Base-by-base conservation (phyloP, 2,329 filamentous ascomycete genomes). In the Penicillium sp. region DNA sequence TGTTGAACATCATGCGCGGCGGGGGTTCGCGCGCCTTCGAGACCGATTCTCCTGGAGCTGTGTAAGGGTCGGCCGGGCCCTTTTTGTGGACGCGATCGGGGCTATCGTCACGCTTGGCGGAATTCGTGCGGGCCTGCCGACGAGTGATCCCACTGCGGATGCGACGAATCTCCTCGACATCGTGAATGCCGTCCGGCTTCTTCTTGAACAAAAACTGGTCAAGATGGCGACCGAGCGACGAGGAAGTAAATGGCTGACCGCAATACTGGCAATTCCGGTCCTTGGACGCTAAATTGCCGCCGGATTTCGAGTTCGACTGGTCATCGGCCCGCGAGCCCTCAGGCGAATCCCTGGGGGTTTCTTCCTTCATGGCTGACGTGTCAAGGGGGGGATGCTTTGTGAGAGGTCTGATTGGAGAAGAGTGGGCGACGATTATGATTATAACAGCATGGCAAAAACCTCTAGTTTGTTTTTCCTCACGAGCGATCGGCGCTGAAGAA, bases 151-250 rank as follows among this genome's bases (percentile, higher is more conserved):
- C 85, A 45, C 91, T 91, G 53, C 93, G 86, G 68, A 96, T 80
- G 75, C 89, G 91, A 65, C 85, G 85, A 68, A 98, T 98, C 74
- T 91, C 91, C 8, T 93, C 91, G 57, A 97, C 91, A 78, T 96
- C 83, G 76, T 98, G 93, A 46, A 96, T 78, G 50, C 93, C 93
- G 76, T 98, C 93, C 1, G 93, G 92, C 73, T 97, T 97, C 78
- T 92, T 96, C 58, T 92, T 89, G 71, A 92, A 93, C 69, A 97
- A 93, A 75, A 96, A 97, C 39, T 96, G 85, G 73, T 98, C 93
- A 64, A 97, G 87, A 76, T 98, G 93, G 46, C 93, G 89, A 50
- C 93, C 93, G 53, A 98, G 85, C 2, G 92, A 96, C 16, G 92
- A 96, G 1, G 93, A 97, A 16, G 93, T 97, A 72, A 97, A 98